Evolutionary conservation across 768 basidiomycete species (phyloP).

Genomic region (Auriscalpium microsporum): DNA sequence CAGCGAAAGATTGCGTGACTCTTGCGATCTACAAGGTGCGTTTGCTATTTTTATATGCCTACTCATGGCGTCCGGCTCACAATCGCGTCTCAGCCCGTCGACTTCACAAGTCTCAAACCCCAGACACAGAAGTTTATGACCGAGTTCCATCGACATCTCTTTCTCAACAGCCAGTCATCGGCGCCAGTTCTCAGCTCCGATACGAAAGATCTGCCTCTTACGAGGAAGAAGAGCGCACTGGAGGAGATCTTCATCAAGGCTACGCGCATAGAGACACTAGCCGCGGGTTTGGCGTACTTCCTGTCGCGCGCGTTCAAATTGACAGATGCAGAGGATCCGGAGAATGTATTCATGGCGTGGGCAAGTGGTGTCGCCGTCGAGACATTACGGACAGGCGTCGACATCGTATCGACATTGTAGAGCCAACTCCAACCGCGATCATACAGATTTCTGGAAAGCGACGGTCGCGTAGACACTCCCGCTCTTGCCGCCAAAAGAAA

Average conservation of each 20-base stretch:
- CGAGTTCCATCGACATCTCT: conserved; percentile 58
- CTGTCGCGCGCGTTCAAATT: conserved; percentile 37
- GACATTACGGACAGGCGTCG: conserved; percentile 56
- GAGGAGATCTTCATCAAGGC: conserved; percentile 79
- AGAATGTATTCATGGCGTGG: conserved; percentile 49
- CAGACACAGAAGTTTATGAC: conserved; percentile 58
- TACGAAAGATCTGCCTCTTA: conserved; percentile 28
- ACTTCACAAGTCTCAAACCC: conserved; percentile 69
- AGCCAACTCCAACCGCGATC: not conserved
- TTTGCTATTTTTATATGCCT: not conserved
- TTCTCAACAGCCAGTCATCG: conserved; percentile 66
- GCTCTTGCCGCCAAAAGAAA: conserved; percentile 68
- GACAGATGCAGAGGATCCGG: conserved; percentile 28
- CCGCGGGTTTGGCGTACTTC: conserved; percentile 72
- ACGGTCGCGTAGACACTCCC: conserved; percentile 65
- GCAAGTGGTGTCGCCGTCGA: conserved; percentile 59
- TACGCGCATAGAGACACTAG: conserved; percentile 52
- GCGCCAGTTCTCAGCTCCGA: conserved; percentile 50
- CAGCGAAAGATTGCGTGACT: conserved; percentile 72
- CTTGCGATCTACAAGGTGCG: conserved; percentile 78
- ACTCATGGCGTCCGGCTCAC: not conserved
- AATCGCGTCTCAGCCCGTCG: conserved; percentile 57
- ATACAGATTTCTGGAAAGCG: conserved; percentile 46
- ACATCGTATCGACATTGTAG: conserved; percentile 36
- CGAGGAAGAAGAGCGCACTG: conserved; percentile 48